Conservation (phyloP, 768 basidiomycete species). For the Calocera viscosa region DNA sequence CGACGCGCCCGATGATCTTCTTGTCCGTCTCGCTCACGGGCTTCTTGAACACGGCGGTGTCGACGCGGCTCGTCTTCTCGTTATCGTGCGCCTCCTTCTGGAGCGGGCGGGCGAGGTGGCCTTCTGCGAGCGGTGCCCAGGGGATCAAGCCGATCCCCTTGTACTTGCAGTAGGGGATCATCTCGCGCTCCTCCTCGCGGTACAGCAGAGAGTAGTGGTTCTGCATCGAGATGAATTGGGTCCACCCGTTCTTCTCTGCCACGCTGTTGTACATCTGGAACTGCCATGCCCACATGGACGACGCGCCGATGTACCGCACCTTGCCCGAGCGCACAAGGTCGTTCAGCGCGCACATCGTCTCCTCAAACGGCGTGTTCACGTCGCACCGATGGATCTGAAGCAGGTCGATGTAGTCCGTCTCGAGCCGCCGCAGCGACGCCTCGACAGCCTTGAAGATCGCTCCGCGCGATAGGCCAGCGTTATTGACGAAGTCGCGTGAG, state of each 20-base stretch:
- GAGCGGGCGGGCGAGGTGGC: constrained; percentile 20
- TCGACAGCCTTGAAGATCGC: constrained; percentile 36
- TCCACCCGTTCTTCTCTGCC: constrained; percentile 11
- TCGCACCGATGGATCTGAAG: constrained; percentile 12
- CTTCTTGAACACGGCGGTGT: not conserved
- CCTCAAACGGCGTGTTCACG: constrained; percentile 8
- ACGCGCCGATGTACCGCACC: constrained; percentile 14
- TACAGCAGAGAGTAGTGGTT: constrained; percentile 18
- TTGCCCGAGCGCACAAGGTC: constrained; percentile 13
- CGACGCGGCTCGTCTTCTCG: not conserved
- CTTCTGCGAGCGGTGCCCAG: constrained; percentile 14
- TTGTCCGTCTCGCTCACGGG: not conserved
- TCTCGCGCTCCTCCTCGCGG: constrained; percentile 21
- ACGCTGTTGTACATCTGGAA: constrained; percentile 17
- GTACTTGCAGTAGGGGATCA: constrained; percentile 15
- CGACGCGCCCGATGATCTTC: not conserved
- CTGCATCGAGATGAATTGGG: constrained; percentile 20
- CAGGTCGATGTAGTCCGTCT: constrained; percentile 32
- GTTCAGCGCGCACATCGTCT: constrained; percentile 15
- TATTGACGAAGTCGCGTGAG: constrained; percentile 22
- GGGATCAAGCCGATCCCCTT: constrained; percentile 12
- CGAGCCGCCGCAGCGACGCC: constrained; percentile 27
- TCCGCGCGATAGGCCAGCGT: constrained; percentile 41
- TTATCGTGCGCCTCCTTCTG: not conserved
- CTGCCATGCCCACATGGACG: constrained; percentile 13